Evolutionary conservation across 2,329 filamentous ascomycete species (phyloP), one percentile per base, ranked within the genome.

Genomic region (Westerdykella aurantiaca): DNA sequence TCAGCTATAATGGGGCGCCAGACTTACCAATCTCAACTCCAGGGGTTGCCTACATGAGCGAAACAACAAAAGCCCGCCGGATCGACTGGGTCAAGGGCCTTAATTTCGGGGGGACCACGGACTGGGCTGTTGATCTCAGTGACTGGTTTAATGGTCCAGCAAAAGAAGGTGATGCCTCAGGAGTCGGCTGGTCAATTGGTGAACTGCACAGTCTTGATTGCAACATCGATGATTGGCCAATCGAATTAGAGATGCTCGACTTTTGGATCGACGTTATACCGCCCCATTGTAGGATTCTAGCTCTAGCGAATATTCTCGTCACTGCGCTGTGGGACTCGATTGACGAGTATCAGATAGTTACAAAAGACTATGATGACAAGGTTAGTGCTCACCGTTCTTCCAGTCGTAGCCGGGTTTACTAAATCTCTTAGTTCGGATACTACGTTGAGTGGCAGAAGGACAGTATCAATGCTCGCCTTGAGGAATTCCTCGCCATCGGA

Each of bases 51-150:
- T 46, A 43, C 16, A 46, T 46, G 44, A 46, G 29, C 31, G 18
- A 29, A 13, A 37, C 12, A 16, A 46, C 44, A 4, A 46, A 46
- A 31, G 29, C 10, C 11, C 16, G 18, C 6, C 39, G 44, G 13
- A 39, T 31, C n/a, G 35, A 35, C 31, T 42, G 25, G 34, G 7
- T 34, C 10, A 23, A 38, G 45, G 18, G 31, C 39, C 22, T 38
- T 22, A 34, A 39, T 21, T 42, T 34, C 31, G 35, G 47, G 6
- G 66, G 66, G 9, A 60, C 48, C 5, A 51, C 53, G 2, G 66
- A 69, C 49, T 70, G 66, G 66, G 66, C 67, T 5, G 44, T 65
- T n/a, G 66, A 70, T 35, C 37, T 51, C 6, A 6, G 17, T 9
- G 17, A 14, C 39, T 6, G 9, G 29, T 31, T 9, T n/a, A n/a